Evolutionary conservation across 2,329 filamentous ascomycete genomes (phyloP), one percentile per base, ranked within the genome.

Genomic region (Alternaria arbusti): DNA sequence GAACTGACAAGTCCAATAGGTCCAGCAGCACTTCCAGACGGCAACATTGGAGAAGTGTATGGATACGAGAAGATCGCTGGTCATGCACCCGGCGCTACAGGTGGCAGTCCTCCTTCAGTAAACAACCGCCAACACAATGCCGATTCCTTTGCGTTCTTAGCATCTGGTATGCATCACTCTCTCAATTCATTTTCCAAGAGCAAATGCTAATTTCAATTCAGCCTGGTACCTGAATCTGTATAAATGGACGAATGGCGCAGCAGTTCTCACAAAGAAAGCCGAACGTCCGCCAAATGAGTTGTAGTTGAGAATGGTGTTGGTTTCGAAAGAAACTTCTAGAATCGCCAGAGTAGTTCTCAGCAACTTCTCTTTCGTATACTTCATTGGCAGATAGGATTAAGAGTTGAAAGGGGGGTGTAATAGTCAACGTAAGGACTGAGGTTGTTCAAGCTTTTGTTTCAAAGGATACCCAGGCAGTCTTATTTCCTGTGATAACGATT

Each of bases 281-380:
- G 30, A 36, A 15, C 30, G 30, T 36, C 30, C 30, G 30, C 30
- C 30, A 0, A 15, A 15, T 15, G 30, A 36, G 13, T 36, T 36
- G 30, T 36, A 36, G 30, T 36, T 36, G 30, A 36, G 30, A 36
- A 36, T 2, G 30, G 13, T 32, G 30, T 15, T 36, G 2, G 30
- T 0, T 1, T 36, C 13, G 30, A 2, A 15, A 36, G 30, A 36
- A 36, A 36, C 30, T 15, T 36, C 30, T 36, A 36, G 30, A 15
- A 15, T 2, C 30, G 2, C 30, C 0, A 36, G 30, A 7, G 0
- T 36, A 1, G 30, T 36, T 0, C 0, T 15, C 0, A 36, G 13
- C 7, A 36, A 36, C 6, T 32, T 32, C 30, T 2, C 12, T 32
- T 32, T 15, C 28, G 5, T 30, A 12, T 11, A 28, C 10, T 28